Conservation (phyloP, 371 early-diverging fungal genomes). For the Coelomomyces lativittatus region DNA sequence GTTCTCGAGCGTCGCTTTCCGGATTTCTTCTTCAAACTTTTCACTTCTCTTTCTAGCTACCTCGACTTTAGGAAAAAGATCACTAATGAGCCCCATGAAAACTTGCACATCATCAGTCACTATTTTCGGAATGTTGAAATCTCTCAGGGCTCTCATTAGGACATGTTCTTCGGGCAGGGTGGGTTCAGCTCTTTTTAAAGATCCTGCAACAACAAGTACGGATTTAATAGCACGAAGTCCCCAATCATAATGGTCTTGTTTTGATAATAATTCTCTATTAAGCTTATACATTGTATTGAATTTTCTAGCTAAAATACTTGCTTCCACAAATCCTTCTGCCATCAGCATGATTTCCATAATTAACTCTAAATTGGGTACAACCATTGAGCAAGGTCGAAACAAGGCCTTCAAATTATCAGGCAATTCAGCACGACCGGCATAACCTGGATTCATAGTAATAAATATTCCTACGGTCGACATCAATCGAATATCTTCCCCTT, state of each 20-base stretch:
- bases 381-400: constrained; percentile 48
- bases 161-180: constrained; percentile 40
- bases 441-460: constrained; percentile 53
- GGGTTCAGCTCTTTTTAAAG: constrained; percentile 38
- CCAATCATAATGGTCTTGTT: constrained; percentile 53
- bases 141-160: constrained; percentile 45
- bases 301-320: constrained; percentile 32
- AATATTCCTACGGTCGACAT: constrained; percentile 29
- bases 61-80: constrained; percentile 43
- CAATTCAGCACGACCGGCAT: constrained; percentile 44
- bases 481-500: constrained; percentile 41
- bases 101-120: constrained; percentile 42
- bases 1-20: constrained; percentile 34
- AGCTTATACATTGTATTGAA: constrained; percentile 46
- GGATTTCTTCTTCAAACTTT: constrained; percentile 32
- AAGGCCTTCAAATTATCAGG: constrained; percentile 48
- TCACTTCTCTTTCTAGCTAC: constrained; percentile 35
- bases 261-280: constrained; percentile 35
- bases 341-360: constrained; percentile 51
- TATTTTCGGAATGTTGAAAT: constrained; percentile 48
- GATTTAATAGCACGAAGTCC: constrained; percentile 47
- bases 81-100: constrained; percentile 42
- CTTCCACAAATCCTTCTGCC: constrained; percentile 49
- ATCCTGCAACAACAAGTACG: constrained; percentile 43
- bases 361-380: constrained; percentile 43